Percentiles rank a stretch among this genome's conserved stretches.
These are phyloP conservation scores for Trichomonas gallinae DNA, from an alignment of 208 protist genomes.

Conservation along the genomic window DNA sequence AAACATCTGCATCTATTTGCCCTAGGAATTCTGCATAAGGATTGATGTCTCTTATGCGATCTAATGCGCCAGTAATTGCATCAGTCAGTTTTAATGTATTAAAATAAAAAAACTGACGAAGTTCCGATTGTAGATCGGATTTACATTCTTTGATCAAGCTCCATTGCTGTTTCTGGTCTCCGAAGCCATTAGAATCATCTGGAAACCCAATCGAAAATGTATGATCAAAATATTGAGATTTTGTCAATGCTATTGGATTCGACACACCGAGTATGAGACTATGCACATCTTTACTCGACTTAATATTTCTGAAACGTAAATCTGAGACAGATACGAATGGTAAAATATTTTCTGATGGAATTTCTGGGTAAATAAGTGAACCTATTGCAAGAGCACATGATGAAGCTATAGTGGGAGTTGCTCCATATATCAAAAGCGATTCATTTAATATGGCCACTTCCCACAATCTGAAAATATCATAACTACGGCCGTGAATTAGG, in stretches of 20 bases:
- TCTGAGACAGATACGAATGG: not conserved
- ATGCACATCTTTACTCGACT: no score
- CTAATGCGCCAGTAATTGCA: not conserved
- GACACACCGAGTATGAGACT: not conserved
- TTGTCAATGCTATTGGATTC: not conserved
- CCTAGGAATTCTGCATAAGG: conserved; percentile 6
- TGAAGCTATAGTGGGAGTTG: not conserved
- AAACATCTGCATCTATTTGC: not conserved
- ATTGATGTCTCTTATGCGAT: not conserved
- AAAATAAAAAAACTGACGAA: not conserved
- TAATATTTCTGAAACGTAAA: not conserved
- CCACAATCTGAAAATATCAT: not conserved
- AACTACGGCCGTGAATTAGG: not conserved
- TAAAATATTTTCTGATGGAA: not conserved
- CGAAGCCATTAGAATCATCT: not conserved
- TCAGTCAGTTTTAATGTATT: not conserved
- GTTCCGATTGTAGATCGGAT: no score
- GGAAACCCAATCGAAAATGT: not conserved
- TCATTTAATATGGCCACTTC: not conserved
- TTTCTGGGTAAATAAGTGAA: not conserved
- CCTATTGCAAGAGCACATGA: not conserved
- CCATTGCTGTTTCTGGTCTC: not conserved
- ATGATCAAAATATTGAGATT: not conserved
- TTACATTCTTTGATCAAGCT: not conserved
- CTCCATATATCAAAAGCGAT: not conserved